Percentiles rank a stretch among this genome's conserved stretches.
These are phyloP conservation scores for Fusarium sp. DNA, from an alignment of 2,329 filamentous ascomycete genomes.

Conservation along the genomic window DNA sequence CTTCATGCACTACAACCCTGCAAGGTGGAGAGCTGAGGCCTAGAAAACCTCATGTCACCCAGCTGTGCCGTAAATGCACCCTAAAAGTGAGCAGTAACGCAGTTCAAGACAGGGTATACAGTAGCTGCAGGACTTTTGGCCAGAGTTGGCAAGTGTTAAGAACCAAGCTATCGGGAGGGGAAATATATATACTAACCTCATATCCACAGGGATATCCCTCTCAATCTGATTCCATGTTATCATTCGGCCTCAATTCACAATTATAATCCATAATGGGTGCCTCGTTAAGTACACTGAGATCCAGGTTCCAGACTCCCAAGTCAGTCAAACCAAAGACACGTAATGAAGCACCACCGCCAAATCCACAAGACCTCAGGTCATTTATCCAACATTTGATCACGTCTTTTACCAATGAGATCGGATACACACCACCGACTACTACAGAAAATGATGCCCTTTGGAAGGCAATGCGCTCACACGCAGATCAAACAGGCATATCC, in stretches of 20 bases:
- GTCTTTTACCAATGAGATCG: constrained; percentile 2
- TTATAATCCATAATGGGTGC: not conserved
- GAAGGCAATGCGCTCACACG: constrained; percentile 4
- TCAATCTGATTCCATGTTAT: not conserved
- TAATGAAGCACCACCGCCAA: not conserved
- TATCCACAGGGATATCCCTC: no score
- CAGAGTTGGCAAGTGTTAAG: not conserved
- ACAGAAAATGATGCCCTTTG: constrained; percentile 3
- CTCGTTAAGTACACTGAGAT: not conserved
- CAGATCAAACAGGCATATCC: not conserved
- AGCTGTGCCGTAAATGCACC: not conserved
- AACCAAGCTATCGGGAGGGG: no score
- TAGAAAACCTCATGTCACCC: not conserved
- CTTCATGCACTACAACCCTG: not conserved
- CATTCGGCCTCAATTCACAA: not conserved
- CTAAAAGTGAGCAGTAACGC: not conserved
- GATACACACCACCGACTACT: not conserved
- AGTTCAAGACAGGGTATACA: not conserved
- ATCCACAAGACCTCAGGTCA: not conserved
- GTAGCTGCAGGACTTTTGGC: not conserved
- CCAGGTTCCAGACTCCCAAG: not conserved
- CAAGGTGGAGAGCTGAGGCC: not conserved
- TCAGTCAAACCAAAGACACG: not conserved
- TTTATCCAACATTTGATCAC: constrained; percentile 13
- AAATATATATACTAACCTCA: no score